These are phyloP conservation scores for Tagetes erecta DNA, from an alignment of 129 eudicot species.

Conservation along the genomic window DNA sequence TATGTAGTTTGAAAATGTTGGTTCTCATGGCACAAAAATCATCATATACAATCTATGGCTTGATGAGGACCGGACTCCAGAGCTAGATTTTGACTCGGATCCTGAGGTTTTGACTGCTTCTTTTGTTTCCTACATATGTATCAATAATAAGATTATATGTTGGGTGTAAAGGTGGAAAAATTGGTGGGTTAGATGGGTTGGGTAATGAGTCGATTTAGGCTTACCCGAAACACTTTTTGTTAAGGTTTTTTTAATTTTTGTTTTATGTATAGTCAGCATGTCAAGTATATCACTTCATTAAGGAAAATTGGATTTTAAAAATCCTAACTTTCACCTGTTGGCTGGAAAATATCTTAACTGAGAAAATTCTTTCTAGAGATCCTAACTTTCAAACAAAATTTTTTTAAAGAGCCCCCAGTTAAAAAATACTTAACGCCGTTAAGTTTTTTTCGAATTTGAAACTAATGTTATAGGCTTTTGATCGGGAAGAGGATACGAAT, in stretches of 20 bases:
- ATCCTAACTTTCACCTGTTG: too few species aligned
- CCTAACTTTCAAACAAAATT: too few species aligned
- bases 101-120: conserved; percentile 55
- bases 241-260: neutral
- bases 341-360: too few species aligned
- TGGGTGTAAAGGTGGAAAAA: neutral
- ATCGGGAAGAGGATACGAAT: too few species aligned
- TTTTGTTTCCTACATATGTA: neutral
- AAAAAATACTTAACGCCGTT: too few species aligned
- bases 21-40: conserved; percentile 79
- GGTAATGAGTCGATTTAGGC: neutral
- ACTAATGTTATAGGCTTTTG: too few species aligned
- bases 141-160: neutral
- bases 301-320: too few species aligned
- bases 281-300: neutral
- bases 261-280: neutral
- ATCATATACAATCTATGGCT: conserved; percentile 82
- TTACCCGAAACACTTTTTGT: neutral
- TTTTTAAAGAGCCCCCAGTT: too few species aligned
- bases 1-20: conserved; percentile 75
- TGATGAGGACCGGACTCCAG: conserved; percentile 59
- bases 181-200: neutral
- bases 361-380: too few species aligned
- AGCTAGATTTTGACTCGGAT: conserved; percentile 84
- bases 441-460: too few species aligned